Evolutionary conservation across 371 early-diverging fungal genomes (phyloP), one percentile per base, ranked within the genome.

Genomic region (Polyrhizophydium stewartii): DNA sequence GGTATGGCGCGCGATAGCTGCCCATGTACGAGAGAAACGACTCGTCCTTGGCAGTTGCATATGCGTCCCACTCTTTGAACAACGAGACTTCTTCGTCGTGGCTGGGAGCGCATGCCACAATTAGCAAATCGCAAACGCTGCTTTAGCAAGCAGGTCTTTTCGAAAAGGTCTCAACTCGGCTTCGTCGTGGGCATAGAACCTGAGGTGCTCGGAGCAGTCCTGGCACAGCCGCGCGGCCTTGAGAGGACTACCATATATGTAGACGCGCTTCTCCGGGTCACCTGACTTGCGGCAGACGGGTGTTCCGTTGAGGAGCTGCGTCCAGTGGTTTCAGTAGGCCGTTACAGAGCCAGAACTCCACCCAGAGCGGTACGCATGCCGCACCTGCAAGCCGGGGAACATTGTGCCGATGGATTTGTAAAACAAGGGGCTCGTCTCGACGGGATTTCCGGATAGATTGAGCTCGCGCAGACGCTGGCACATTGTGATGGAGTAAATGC

Each of bases 391-490:
- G 10, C 59, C 31, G 40, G 50, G 51, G 35, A 73, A 67, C 0
- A 62, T 32, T 24, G 58, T 53, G 25, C 38, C 58, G 33, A 67
- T 49, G 49, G 46, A 47, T 16, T 43, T 2, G 27, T 57, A 58
- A 40, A 73, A 65, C 6, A 46, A 33, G 13, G 37, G 40, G 30
- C 45, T 46, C 6, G 38, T 21, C 3, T 46, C 28, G 9, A 73
- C 51, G 10, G 70, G 67, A 47, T 73, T 73, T 30, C 46, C 56
- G 19, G 52, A 43, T 7, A 73, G 27, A 49, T 73, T 58, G 9
- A 73, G 31, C 6, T 59, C 30, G 31, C 60, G n/a, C n/a, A 73
- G 61, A 1, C 61, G 27, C 59, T 63, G 63, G 46, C 73, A 73
- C 17, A 58, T 56, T 35, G 65, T 49, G 22, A 73, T 55, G n/a